phyloP scores from a whole-genome alignment of 2,329 filamentous ascomycete genomes.

The Tolypocladium endophyticum region DNA sequence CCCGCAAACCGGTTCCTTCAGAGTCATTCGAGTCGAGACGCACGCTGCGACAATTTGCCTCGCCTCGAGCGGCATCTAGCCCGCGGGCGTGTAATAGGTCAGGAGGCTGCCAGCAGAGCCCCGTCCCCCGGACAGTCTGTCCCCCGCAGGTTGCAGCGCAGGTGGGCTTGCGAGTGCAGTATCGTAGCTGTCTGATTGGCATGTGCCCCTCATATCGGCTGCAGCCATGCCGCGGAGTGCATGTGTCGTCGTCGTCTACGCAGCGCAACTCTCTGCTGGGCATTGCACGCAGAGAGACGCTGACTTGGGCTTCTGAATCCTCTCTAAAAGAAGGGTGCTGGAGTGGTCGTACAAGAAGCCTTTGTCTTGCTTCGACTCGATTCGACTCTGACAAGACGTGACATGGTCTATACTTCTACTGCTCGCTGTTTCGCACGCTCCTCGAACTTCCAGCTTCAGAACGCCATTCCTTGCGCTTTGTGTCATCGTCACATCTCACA shows the following conservation, averaged over 20 bases:
- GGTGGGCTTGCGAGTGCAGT: not conserved
- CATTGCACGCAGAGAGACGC: too few species aligned
- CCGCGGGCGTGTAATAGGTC: not conserved
- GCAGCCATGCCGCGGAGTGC: not conserved
- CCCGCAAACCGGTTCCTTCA: not conserved
- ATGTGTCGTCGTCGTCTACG: not conserved
- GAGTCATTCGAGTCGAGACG: not conserved
- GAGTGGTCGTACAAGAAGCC: too few species aligned
- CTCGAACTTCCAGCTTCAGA: too few species aligned
- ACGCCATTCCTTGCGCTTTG: too few species aligned
- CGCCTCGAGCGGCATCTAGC: not conserved
- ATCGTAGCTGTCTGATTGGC: not conserved
- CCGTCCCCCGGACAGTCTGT: not conserved
- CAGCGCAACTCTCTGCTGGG: too few species aligned
- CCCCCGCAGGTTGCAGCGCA: not conserved
- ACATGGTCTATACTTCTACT: too few species aligned
- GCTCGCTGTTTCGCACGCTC: too few species aligned
- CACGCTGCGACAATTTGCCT: not conserved
- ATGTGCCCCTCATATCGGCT: not conserved
- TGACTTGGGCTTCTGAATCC: too few species aligned
- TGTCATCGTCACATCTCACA: too few species aligned
- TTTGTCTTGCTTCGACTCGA: too few species aligned
- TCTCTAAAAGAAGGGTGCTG: too few species aligned
- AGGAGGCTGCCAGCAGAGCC: not conserved
- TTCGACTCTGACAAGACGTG: too few species aligned